Percentiles rank a stretch among this genome's conserved stretches.
Conservation (phyloP, 805 yeast genomes). For the Spathaspora boniae region DNA sequence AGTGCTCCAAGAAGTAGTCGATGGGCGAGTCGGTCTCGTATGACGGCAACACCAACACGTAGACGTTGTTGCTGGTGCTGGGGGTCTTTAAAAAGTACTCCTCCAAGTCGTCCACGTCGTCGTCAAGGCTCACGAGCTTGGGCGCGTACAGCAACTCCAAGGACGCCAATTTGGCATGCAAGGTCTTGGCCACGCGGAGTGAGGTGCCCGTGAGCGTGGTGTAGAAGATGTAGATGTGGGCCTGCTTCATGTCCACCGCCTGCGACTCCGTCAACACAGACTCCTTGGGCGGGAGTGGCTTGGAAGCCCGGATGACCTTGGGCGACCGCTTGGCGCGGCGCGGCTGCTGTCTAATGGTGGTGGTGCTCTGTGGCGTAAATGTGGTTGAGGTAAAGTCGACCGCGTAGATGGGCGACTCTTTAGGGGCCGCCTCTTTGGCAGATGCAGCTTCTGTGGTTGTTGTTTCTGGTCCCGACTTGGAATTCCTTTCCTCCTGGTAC, state of each 20-base stretch:
- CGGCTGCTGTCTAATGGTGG: slow-evolving; percentile 10
- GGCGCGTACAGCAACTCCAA: slow-evolving; percentile 38
- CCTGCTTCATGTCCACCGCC: slow-evolving; percentile 40
- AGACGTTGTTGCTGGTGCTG: slow-evolving; percentile 43
- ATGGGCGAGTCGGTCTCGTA: slow-evolving; percentile 91
- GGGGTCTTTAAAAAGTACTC: slow-evolving; percentile 74
- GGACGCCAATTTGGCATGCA: slow-evolving; percentile 37
- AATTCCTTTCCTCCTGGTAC: slow-evolving; percentile 4
- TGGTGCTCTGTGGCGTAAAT: slow-evolving; percentile 21
- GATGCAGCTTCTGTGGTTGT: neutral
- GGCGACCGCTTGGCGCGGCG: slow-evolving; percentile 30
- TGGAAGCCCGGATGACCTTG: slow-evolving; percentile 39
- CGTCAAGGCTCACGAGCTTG: slow-evolving; percentile 66
- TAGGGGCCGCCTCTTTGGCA: slow-evolving; percentile 5
- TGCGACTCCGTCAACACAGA: slow-evolving; percentile 39
- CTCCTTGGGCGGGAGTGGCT: slow-evolving; percentile 15
- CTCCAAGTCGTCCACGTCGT: slow-evolving; percentile 77
- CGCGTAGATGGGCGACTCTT: slow-evolving; percentile 35
- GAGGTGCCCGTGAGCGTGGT: slow-evolving; percentile 86
- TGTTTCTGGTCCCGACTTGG: neutral
- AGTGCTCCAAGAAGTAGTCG: slow-evolving; percentile 78
- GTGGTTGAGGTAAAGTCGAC: slow-evolving; percentile 40
- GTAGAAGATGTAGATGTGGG: slow-evolving; percentile 68
- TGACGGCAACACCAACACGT: slow-evolving; percentile 78
- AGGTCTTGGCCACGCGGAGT: slow-evolving; percentile 58